Percentiles rank a stretch among this genome's conserved stretches.
These are phyloP conservation scores for Serendipita sp. DNA, from an alignment of 768 basidiomycete genomes.

Conservation along the genomic window DNA sequence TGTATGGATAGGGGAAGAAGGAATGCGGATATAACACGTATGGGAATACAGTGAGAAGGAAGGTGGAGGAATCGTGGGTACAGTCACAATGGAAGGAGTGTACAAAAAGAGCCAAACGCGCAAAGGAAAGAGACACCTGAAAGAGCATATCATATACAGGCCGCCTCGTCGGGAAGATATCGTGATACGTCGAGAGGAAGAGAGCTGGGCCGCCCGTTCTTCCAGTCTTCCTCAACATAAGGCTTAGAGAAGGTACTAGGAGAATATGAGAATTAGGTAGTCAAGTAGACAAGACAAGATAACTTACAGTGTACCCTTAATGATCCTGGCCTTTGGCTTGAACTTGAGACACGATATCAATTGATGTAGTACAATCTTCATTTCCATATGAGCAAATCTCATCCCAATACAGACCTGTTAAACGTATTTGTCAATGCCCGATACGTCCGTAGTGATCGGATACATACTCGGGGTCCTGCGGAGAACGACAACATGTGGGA, in stretches of 20 bases:
- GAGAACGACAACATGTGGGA: constrained; percentile 61
- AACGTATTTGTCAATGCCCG: background rate
- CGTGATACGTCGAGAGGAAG: background rate
- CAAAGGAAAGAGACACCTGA: background rate
- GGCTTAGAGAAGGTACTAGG: constrained; percentile 1
- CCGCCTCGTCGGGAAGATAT: background rate
- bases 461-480: constrained; percentile 59
- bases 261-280: background rate
- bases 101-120: background rate
- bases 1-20: too few species aligned
- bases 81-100: background rate
- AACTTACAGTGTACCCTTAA: background rate
- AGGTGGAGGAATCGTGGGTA: background rate
- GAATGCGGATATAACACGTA: background rate
- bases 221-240: background rate
- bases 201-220: background rate
- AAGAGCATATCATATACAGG: background rate
- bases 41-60: background rate
- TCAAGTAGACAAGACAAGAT: background rate
- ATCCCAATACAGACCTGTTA: constrained; percentile 65
- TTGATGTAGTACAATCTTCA: background rate
- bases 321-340: background rate
- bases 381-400: constrained; percentile 65
- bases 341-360: background rate
- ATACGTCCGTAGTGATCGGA: constrained; percentile 5